phyloP scores from a whole-genome alignment of 192 early-diverging fungal species.

The Coemansia erecta region DNA sequence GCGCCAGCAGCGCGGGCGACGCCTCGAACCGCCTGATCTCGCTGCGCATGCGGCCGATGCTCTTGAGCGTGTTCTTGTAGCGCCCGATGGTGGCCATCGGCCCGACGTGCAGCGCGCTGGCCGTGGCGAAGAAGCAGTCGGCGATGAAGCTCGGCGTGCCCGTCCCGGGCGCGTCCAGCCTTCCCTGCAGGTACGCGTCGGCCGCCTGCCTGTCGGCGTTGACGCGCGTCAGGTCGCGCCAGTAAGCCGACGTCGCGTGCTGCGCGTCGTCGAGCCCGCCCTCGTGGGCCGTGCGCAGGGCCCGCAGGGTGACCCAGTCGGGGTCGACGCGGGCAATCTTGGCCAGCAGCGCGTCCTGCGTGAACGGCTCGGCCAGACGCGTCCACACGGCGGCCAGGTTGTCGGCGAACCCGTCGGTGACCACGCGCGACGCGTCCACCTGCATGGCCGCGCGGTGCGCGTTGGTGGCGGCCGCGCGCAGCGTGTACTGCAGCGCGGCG shows the following conservation, averaged over 20 bases:
- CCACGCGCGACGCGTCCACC: conserved; percentile 70
- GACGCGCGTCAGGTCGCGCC: conserved; percentile 75
- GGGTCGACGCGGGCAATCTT: conserved; percentile 80
- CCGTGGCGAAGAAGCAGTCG: conserved; percentile 81
- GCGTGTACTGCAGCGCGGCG: conserved; percentile 64
- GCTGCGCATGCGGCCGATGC: conserved; percentile 65
- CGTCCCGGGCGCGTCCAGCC: not conserved
- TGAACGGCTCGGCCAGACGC: conserved; percentile 79
- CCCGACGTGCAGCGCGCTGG: conserved; percentile 78
- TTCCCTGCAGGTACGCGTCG: conserved; percentile 58
- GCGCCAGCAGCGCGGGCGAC: conserved; percentile 22
- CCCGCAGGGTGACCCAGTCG: conserved; percentile 63
- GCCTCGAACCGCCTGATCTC: conserved; percentile 60
- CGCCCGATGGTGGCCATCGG: conserved; percentile 67
- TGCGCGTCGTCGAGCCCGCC: conserved; percentile 35
- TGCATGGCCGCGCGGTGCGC: conserved; percentile 73
- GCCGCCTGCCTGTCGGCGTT: conserved; percentile 68
- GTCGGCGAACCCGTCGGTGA: conserved; percentile 83
- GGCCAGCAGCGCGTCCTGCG: conserved; percentile 64
- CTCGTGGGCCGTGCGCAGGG: conserved; percentile 53
- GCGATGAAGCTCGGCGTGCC: conserved; percentile 77
- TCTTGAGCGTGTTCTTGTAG: conserved; percentile 66
- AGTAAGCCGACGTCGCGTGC: conserved; percentile 34
- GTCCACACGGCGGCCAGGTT: conserved; percentile 69
- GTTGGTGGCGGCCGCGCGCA: conserved; percentile 65